Evolutionary conservation across 306 rosid genomes (phyloP).

Genomic region (Cicer arietinum): DNA sequence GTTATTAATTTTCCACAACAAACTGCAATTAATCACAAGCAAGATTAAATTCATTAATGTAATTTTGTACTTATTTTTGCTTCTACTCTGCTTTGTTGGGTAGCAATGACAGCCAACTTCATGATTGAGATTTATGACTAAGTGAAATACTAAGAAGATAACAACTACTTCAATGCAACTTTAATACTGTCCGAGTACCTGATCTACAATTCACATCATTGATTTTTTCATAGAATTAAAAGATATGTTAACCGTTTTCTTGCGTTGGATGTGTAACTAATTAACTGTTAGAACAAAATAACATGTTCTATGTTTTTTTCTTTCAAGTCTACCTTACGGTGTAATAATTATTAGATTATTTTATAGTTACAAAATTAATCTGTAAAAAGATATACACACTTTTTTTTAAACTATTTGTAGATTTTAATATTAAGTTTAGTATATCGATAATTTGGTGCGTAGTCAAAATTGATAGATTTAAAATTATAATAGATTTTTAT

Average conservation of each 20-base stretch:
- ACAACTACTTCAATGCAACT: constrained; percentile 24
- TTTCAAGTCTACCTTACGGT: constrained; percentile 15
- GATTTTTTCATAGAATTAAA: constrained; percentile 26
- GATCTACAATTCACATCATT: constrained; percentile 34
- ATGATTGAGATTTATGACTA: constrained; percentile 6
- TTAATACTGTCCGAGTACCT: constrained; percentile 27
- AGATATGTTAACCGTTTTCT: constrained; percentile 37
- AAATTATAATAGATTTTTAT: too few species aligned
- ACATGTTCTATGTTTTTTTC: neutral
- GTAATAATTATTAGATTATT: constrained; percentile 19
- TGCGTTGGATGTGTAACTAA: constrained; percentile 18
- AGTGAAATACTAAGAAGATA: neutral
- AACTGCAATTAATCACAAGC: too few species aligned
- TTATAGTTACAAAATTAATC: too few species aligned
- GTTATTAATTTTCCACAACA: too few species aligned
- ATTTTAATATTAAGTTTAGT: too few species aligned
- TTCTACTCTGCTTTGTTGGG: neutral
- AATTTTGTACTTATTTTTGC: neutral
- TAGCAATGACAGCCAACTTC: neutral
- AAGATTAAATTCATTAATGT: too few species aligned
- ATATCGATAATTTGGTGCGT: too few species aligned
- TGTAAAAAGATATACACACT: too few species aligned
- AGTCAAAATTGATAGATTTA: too few species aligned
- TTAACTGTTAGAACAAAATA: neutral
- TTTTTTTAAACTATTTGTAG: too few species aligned